Percentiles rank a stretch among this genome's conserved stretches.
Conservation (phyloP, 1,139 yeast species). For the Yamadazyma spencermartinsiae region DNA sequence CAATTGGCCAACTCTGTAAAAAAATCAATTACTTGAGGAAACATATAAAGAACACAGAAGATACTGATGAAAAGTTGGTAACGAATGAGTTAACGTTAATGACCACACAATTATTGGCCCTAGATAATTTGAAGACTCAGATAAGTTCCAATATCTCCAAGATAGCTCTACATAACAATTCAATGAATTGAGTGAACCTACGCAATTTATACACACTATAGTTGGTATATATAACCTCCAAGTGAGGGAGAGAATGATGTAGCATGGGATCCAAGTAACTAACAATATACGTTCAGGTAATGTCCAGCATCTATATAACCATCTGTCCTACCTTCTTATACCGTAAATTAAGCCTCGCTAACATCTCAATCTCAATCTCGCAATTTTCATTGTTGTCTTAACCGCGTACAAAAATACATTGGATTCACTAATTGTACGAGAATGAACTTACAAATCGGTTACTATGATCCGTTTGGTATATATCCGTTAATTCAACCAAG, state of each 20-base stretch:
- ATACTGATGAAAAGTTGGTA: conserved; percentile 16
- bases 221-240: too few species aligned
- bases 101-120: conserved; percentile 27
- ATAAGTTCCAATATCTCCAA: conserved; percentile 17
- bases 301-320: too few species aligned
- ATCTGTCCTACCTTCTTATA: too few species aligned
- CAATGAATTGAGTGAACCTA: conserved; percentile 6
- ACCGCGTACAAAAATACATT: too few species aligned
- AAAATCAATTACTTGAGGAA: conserved; percentile 20
- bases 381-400: too few species aligned
- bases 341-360: too few species aligned
- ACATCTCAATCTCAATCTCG: too few species aligned
- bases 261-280: neutral
- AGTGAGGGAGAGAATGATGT: too few species aligned
- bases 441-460: conserved; percentile 46
- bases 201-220: conserved; percentile 3
- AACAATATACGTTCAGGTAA: too few species aligned
- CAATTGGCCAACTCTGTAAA: conserved; percentile 27
- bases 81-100: conserved; percentile 30
- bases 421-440: too few species aligned
- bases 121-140: conserved; percentile 25
- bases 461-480: conserved; percentile 82
- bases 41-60: neutral
- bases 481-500: conserved; percentile 56
- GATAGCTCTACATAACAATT: neutral